A percentile compares a stretch with the other conserved stretches of the same genome.
These are phyloP conservation scores for Didymella glomerata DNA, from an alignment of 2,329 filamentous ascomycete genomes.

Conservation along the genomic window DNA sequence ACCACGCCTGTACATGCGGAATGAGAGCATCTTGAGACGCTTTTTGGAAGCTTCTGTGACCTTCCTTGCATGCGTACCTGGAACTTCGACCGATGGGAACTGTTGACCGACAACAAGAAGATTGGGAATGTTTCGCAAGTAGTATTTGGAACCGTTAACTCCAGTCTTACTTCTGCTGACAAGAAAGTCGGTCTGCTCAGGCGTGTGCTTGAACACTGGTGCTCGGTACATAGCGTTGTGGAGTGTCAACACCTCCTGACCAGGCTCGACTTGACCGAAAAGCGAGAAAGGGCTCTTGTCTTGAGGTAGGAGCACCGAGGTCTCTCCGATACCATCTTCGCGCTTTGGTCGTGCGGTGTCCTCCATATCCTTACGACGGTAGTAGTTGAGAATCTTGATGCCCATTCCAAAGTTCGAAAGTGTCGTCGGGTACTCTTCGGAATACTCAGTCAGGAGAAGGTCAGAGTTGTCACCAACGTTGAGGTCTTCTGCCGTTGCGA, in stretches of 20 bases:
- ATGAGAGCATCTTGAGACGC: constrained; percentile 94
- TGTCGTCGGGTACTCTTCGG: constrained; percentile 89
- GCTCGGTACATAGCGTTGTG: constrained; percentile 97
- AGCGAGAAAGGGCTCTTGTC: constrained; percentile 96
- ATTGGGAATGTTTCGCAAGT: constrained; percentile 87
- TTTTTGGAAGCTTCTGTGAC: constrained; percentile 98
- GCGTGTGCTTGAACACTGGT: constrained; percentile 86
- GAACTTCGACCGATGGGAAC: constrained; percentile 90
- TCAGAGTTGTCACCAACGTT: constrained; percentile 89
- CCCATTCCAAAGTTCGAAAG: constrained; percentile 98
- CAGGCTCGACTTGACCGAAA: constrained; percentile 91
- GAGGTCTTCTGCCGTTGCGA: constrained; percentile 80
- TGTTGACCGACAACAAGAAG: constrained; percentile 91
- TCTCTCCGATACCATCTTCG: constrained; percentile 79
- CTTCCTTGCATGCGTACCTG: constrained; percentile 90
- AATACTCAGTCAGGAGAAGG: constrained; percentile 91
- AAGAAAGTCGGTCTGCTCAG: constrained; percentile 83
- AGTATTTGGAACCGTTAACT: constrained; percentile 79
- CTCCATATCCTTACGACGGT: constrained; percentile 80
- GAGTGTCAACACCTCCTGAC: constrained; percentile 87
- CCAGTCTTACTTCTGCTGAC: constrained; percentile 84
- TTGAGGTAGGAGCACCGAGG: constrained; percentile 85
- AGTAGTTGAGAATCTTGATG: constrained; percentile 95
- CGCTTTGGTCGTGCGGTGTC: constrained; percentile 78
- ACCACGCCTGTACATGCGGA: constrained; percentile 83